phyloP scores from a whole-genome alignment of 345 rosid species.

The Salix purpurea region DNA sequence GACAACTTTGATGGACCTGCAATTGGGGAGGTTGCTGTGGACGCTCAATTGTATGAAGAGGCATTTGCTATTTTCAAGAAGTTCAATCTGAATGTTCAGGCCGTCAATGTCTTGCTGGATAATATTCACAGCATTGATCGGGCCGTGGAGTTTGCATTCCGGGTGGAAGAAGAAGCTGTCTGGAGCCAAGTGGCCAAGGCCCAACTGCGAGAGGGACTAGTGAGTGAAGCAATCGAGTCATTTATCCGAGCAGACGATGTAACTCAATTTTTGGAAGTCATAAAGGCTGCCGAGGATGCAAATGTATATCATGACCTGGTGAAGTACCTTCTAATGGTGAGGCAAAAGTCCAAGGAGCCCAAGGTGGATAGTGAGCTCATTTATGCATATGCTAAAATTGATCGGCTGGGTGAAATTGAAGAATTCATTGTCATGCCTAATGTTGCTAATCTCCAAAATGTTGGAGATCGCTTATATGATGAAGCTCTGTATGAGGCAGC shows the following conservation, averaged over 20 bases:
- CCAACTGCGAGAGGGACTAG: slow-evolving; percentile 88
- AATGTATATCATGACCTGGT: slow-evolving; percentile 89
- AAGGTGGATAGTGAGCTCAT: slow-evolving; percentile 92
- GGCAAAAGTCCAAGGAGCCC: slow-evolving; percentile 92
- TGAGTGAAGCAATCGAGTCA: slow-evolving; percentile 92
- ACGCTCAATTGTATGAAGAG: slow-evolving; percentile 82
- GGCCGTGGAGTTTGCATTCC: slow-evolving; percentile 93
- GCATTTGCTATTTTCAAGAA: slow-evolving; percentile 76
- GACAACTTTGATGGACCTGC: slow-evolving; percentile 98
- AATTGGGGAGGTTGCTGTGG: slow-evolving; percentile 94
- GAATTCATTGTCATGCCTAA: slow-evolving; percentile 94
- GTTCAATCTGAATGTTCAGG: slow-evolving; percentile 69
- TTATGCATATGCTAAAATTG: slow-evolving; percentile 81
- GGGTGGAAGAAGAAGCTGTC: slow-evolving; percentile 95
- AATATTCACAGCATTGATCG: slow-evolving; percentile 66
- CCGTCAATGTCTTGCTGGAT: slow-evolving; percentile 66
- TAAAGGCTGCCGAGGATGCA: slow-evolving; percentile 64
- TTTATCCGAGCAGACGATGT: slow-evolving; percentile 93
- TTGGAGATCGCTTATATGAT: slow-evolving; percentile 87
- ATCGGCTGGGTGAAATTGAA: slow-evolving; percentile 75
- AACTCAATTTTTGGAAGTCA: slow-evolving; percentile 67
- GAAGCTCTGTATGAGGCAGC: slow-evolving; percentile 90
- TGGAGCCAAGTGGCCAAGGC: slow-evolving; percentile 98
- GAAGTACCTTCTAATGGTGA: slow-evolving; percentile 88
- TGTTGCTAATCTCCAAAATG: slow-evolving; percentile 87